These are phyloP conservation scores for Phycomyces blakesleeanus DNA, from an alignment of 192 early-diverging fungal species.

Conservation along the genomic window DNA sequence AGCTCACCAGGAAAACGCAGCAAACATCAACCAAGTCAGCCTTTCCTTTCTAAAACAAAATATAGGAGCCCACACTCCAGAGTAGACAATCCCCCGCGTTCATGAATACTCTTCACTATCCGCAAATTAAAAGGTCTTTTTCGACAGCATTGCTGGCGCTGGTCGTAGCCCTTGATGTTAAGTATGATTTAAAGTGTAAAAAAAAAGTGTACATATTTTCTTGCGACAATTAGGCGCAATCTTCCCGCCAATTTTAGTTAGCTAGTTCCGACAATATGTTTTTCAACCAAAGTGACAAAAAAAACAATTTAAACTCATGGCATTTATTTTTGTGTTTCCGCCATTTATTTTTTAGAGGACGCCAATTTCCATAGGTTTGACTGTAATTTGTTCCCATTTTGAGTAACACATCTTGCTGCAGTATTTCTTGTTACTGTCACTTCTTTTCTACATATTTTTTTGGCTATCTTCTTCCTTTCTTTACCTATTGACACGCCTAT, in stretches of 20 bases:
- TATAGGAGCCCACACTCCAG: slow-evolving; percentile 13
- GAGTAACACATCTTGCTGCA: too few species aligned
- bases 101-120: slow-evolving; percentile 13
- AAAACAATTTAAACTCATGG: too few species aligned
- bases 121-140: slow-evolving; percentile 10
- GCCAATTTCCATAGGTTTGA: too few species aligned
- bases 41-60: slow-evolving; percentile 5
- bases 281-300: too few species aligned
- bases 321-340: too few species aligned
- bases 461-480: not conserved
- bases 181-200: slow-evolving; percentile 3
- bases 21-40: slow-evolving; percentile 2
- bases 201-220: slow-evolving; percentile 10
- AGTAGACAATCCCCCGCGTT: slow-evolving; percentile 11
- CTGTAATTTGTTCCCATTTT: too few species aligned
- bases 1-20: slow-evolving; percentile 15
- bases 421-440: too few species aligned
- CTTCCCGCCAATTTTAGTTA: too few species aligned
- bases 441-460: not conserved
- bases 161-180: slow-evolving; percentile 6
- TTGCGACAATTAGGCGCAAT: too few species aligned
- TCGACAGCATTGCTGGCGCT: slow-evolving; percentile 9
- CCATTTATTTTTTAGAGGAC: too few species aligned
- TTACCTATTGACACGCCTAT: not conserved
- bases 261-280: too few species aligned